Conservation (phyloP, 2,329 filamentous ascomycete genomes). For the Amesomyces nigricolor region DNA sequence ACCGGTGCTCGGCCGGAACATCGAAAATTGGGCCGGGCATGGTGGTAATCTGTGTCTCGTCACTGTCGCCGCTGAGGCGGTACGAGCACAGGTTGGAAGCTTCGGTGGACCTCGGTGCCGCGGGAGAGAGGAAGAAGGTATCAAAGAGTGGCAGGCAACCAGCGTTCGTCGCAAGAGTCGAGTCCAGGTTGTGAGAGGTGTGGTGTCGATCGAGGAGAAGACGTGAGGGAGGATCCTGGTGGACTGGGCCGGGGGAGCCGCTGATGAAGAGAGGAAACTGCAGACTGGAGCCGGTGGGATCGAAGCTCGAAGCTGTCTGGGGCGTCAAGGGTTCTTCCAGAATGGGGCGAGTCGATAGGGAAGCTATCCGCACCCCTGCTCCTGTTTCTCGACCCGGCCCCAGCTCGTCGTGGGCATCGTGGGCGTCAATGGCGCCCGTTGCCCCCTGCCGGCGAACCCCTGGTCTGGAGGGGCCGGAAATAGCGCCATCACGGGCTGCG, state of each 20-base stretch:
- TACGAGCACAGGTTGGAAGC: slow-evolving; percentile 15
- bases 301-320: slow-evolving; percentile 18
- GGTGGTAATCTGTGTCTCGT: slow-evolving; percentile 8
- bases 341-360: slow-evolving; percentile 7
- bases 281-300: slow-evolving; percentile 15
- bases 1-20: slow-evolving; percentile 11
- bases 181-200: neutral
- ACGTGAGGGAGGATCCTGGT: neutral
- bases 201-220: neutral
- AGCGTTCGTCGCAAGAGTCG: neutral
- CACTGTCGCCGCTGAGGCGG: slow-evolving; percentile 3
- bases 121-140: slow-evolving; percentile 25
- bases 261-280: slow-evolving; percentile 22
- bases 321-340: slow-evolving; percentile 19
- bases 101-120: slow-evolving; percentile 22
- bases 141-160: slow-evolving; percentile 13
- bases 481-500: slow-evolving; percentile 18
- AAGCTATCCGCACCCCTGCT: slow-evolving; percentile 12
- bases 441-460: slow-evolving; percentile 17
- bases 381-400: slow-evolving; percentile 13
- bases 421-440: slow-evolving; percentile 19
- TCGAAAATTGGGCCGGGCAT: slow-evolving; percentile 24
- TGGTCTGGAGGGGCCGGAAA: slow-evolving; percentile 15
- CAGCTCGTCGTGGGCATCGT: slow-evolving; percentile 14
- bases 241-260: slow-evolving; percentile 9